Base-by-base conservation (phyloP, 768 basidiomycete genomes). In the Naganishia antarctica region DNA sequence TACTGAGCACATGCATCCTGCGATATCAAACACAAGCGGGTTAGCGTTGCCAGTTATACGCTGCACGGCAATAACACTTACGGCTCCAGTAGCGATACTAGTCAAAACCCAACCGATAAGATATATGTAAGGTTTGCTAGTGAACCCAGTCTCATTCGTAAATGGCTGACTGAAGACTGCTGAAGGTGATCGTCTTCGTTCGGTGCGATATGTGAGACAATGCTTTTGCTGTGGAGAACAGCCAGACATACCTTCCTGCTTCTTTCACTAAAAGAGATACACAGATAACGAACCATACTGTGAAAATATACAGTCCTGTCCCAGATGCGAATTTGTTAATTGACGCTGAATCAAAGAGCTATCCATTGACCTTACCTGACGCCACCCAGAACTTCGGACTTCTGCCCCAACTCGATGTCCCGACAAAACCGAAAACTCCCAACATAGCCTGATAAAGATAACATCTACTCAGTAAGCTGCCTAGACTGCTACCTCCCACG, bases 1-100 rank as follows among this genome's bases (percentile, higher is more conserved):
- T 49, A 76, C 74, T 80, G 79, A 4, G 78, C 77, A 28, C 74
- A 75, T 1, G 77, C 78, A 64, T 80, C 79, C 68, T 76, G 65
- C 18, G 45, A 3, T 29, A 26, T 40, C 29, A 47, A 13, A 26
- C 21, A 23, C n/a, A n/a, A n/a, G 23, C 45, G 28, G 60, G 50
- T 40, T n/a, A n/a, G n/a, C n/a, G n/a, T n/a, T n/a, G n/a, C 40
- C 34, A 16, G 41, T 41, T 44, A n/a, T 28, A 11, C 13, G 41
- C 11, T 12, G 18, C 26, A 11, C 13, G 26, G 21, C 29, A n/a
- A 34, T 41, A 4, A 26, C 1, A 62, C 61, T 62, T 43, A 62
- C 69, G 18, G 69, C 70, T 1, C 80, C 80, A 23, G 74, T 76
- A 3, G 77, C 78, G 29, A 80, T 75, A 23, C 74, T 78, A 13